Evolutionary conservation across 176 grass and related monocot genomes (phyloP), one percentile per base, ranked within the genome.

Genomic region (Oryza meridionalis): DNA sequence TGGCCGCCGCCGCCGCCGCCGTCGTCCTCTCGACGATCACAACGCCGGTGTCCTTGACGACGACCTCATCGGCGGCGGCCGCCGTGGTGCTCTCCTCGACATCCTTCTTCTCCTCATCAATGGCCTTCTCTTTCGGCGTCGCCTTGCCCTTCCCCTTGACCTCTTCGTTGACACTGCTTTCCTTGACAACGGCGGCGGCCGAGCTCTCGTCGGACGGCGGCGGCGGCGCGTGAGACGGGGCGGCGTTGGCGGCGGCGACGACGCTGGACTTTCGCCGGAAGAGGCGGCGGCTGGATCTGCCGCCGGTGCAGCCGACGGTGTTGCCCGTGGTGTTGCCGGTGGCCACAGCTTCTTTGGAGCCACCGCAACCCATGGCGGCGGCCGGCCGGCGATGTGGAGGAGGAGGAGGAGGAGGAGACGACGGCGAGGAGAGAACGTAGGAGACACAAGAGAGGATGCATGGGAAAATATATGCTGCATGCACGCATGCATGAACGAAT

Each of bases 311-410:
- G n/a, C 63, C 44, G 62, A 81, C 26, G 14, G 75, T 69, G 78
- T 87, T 91, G 43, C 43, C 43, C 0, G 43, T 47, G 45, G 45
- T 47, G 50, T 55, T 55, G 69, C 92, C 87, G 49, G 89, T 87
- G 87, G 87, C 83, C 81, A 98, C 93, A 9, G 86, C 88, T 37
- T 94, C 86, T 83, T 98, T 98, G 15, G 96, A 98, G 81, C 85
- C 86, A 77, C 96, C 92, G 82, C 93, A 98, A 77, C 93, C 96
- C 93, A 98, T 98, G 71, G 71, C 35, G 79, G 53, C 53, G 53
- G 53, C 53, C 53, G 53, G 80, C 73, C 42, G 51, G 29, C 17
- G 72, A 32, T 6, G 26, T 16, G 15, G 45, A 53, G 27, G 69
- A 73, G 82, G 19, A 33, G 32, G 19, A 33, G 32, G 32, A 33